Conservation (phyloP, 1,284 basidiomycete species). For the Malassezia vespertilionis region DNA sequence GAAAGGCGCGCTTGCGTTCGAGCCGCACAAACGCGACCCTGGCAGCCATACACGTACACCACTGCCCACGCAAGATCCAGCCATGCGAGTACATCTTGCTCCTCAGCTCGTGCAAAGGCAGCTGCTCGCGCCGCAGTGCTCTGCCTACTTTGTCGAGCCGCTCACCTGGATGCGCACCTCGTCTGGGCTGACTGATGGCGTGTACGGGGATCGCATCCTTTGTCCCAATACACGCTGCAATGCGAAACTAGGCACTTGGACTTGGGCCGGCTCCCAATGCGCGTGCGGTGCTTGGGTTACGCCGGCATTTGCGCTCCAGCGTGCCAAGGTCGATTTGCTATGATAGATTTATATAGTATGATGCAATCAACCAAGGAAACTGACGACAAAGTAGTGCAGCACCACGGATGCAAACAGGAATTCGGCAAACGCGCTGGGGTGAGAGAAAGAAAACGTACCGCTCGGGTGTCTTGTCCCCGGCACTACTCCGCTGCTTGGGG, state of each 20-base stretch:
- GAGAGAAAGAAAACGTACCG: constrained; percentile 13
- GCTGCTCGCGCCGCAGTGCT: constrained; percentile 58
- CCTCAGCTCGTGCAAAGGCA: constrained; percentile 1
- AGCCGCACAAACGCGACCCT: constrained; percentile 24
- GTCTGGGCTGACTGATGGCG: constrained; percentile 62
- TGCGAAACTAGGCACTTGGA: constrained; percentile 83
- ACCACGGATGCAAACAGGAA: constrained; percentile 87
- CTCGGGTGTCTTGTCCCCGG: constrained; percentile 53
- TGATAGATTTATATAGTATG: constrained; percentile 4
- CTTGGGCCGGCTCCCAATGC: constrained; percentile 90
- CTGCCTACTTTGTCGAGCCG: constrained; percentile 93
- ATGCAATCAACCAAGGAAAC: constrained; percentile 75
- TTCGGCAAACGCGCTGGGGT: constrained; percentile 63
- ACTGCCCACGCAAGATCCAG: not conserved
- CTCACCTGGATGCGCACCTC: constrained; percentile 74
- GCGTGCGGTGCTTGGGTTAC: constrained; percentile 55
- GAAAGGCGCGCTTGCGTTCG: constrained; percentile 38
- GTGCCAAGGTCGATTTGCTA: constrained; percentile 77
- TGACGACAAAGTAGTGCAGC: constrained; percentile 95
- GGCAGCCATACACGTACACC: not conserved
- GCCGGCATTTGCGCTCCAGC: constrained; percentile 76
- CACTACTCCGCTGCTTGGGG: constrained; percentile 71
- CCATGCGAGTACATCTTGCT: not conserved
- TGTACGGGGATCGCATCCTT: constrained; percentile 70
- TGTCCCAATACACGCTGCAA: constrained; percentile 84